These are phyloP conservation scores for Primulina eburnea DNA, from an alignment of 257 asterid genomes.

Conservation along the genomic window DNA sequence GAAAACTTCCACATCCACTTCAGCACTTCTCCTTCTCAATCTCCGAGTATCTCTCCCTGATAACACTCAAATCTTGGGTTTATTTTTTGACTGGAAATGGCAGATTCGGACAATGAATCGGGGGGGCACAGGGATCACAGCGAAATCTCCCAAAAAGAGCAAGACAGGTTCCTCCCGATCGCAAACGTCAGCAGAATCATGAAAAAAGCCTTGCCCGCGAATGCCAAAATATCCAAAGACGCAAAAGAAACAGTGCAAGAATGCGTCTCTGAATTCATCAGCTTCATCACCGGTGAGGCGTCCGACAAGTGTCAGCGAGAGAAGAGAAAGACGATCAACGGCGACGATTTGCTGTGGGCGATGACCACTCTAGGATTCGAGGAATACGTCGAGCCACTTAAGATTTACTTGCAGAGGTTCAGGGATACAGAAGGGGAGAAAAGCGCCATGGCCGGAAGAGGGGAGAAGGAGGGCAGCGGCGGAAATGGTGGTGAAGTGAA, in stretches of 20 bases:
- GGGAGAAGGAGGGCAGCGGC: slow-evolving; percentile 33
- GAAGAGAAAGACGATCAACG: slow-evolving; percentile 66
- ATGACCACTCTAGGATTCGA: slow-evolving; percentile 73
- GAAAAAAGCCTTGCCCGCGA: slow-evolving; percentile 69
- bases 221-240: slow-evolving; percentile 67
- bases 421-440: slow-evolving; percentile 68
- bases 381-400: slow-evolving; percentile 61
- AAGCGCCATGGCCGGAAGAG: slow-evolving; percentile 46
- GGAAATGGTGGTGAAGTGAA: slow-evolving; percentile 30
- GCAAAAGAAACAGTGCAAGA: slow-evolving; percentile 71
- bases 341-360: slow-evolving; percentile 68
- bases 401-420: slow-evolving; percentile 58
- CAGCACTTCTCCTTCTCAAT: background rate
- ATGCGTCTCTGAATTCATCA: slow-evolving; percentile 71
- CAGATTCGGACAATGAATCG: slow-evolving; percentile 84
- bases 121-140: slow-evolving; percentile 55
- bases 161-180: slow-evolving; percentile 66
- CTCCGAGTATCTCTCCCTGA: background rate
- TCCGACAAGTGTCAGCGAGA: slow-evolving; percentile 70
- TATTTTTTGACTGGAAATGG: slow-evolving; percentile 34
- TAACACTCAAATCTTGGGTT: background rate
- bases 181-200: slow-evolving; percentile 67
- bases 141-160: slow-evolving; percentile 54
- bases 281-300: slow-evolving; percentile 72
- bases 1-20: background rate